These are phyloP conservation scores for Tetradesmus lagerheimii DNA, from an alignment of 139 green algal species.

Conservation along the genomic window DNA sequence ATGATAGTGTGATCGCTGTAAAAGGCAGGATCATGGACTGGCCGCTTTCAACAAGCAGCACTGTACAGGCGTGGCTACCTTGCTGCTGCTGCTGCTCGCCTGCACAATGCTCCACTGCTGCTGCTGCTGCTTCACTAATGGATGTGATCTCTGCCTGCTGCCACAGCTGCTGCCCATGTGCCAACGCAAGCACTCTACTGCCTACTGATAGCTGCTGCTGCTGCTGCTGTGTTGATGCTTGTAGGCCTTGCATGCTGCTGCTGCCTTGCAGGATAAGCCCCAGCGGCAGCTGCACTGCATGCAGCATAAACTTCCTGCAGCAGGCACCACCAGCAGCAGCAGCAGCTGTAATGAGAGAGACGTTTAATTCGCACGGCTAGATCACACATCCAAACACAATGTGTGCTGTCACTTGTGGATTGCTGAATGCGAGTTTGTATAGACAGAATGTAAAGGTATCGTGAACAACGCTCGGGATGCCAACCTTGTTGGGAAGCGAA, in stretches of 20 bases:
- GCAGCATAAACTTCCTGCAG: conserved; percentile 34
- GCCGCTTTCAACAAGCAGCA: not conserved
- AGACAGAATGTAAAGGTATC: no score
- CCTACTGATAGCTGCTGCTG: conserved; percentile 19
- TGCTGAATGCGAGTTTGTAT: no score
- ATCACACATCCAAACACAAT: no score
- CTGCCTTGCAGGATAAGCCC: conserved; percentile 20
- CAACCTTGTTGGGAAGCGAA: conserved; percentile 13
- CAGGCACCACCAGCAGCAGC: not conserved
- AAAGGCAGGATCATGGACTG: not conserved
- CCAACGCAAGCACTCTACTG: not conserved
- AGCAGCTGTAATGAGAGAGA: not conserved
- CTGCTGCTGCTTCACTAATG: conserved; percentile 6
- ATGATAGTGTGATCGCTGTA: not conserved
- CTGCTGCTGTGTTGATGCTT: conserved; percentile 7
- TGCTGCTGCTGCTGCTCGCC: not conserved
- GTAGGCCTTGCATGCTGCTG: not conserved
- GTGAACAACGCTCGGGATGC: not conserved
- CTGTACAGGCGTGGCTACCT: not conserved
- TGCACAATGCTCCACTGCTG: not conserved
- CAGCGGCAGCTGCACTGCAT: conserved; percentile 11
- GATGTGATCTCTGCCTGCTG: conserved; percentile 8
- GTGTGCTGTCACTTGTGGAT: no score
- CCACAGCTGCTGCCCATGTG: conserved; percentile 3
- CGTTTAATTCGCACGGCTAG: no score